phyloP scores from a whole-genome alignment of 352 stramenopile genomes.

The Pythium chondricola region DNA sequence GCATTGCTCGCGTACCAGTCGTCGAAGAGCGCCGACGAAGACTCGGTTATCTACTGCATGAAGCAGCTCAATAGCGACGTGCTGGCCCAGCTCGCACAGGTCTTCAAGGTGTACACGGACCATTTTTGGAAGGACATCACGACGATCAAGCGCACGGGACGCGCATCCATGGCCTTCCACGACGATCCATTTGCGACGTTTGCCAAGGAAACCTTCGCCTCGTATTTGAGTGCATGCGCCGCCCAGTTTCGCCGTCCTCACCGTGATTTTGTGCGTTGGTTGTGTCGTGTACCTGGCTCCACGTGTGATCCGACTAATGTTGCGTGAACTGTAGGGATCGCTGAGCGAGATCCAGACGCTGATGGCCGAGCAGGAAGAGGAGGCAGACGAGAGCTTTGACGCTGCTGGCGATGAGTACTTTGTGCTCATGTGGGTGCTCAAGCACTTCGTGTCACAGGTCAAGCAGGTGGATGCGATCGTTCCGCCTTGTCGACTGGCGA shows the following conservation, averaged over 20 bases:
- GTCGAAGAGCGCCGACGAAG: slow-evolving; percentile 14
- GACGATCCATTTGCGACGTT: slow-evolving; percentile 71
- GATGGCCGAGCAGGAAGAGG: slow-evolving; percentile 18
- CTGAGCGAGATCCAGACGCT: slow-evolving; percentile 36
- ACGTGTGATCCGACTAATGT: too few species aligned
- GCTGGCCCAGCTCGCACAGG: slow-evolving; percentile 37
- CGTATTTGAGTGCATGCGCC: slow-evolving; percentile 47
- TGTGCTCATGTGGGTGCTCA: slow-evolving; percentile 79
- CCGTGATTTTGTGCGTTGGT: slow-evolving; percentile 47
- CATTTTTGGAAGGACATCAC: slow-evolving; percentile 55
- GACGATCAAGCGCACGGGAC: slow-evolving; percentile 26
- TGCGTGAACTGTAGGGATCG: slow-evolving; percentile 31
- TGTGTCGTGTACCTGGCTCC: neutral
- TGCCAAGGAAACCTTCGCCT: slow-evolving; percentile 54
- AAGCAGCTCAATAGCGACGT: slow-evolving; percentile 46
- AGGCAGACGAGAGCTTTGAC: slow-evolving; percentile 9
- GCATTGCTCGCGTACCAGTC: slow-evolving; percentile 38
- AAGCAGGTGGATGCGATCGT: slow-evolving; percentile 48
- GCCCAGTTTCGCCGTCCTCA: slow-evolving; percentile 48
- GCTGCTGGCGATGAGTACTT: slow-evolving; percentile 56
- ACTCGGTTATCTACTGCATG: slow-evolving; percentile 56
- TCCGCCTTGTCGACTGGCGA: slow-evolving; percentile 43
- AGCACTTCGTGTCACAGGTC: slow-evolving; percentile 63
- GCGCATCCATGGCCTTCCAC: slow-evolving; percentile 34
- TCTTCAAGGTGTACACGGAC: slow-evolving; percentile 61